phyloP scores from a whole-genome alignment of 176 grass and related monocot genomes.

The Cenchrus americanus region DNA sequence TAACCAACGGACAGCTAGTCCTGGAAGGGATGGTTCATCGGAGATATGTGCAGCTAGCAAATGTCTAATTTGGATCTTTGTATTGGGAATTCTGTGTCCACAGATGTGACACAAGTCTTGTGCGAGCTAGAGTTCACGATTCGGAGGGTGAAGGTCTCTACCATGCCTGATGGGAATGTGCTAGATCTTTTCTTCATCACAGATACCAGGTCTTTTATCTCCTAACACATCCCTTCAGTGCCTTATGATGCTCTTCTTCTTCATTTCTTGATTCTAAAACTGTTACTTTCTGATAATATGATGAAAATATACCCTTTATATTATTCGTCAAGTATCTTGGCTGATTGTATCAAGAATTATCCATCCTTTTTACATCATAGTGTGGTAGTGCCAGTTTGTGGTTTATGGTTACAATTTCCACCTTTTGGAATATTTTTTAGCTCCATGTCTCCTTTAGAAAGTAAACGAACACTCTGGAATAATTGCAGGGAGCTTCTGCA shows the following conservation, averaged over 20 bases:
- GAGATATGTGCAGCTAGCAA: not conserved
- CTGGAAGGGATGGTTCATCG: not conserved
- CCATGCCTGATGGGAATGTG: conserved; percentile 77
- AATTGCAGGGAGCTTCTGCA: conserved; percentile 75
- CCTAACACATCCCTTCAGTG: not conserved
- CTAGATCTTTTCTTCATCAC: conserved; percentile 91
- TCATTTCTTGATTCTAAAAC: not conserved
- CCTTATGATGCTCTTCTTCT: not conserved
- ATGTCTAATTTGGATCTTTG: not conserved
- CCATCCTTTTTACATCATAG: not conserved
- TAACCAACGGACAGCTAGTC: not conserved
- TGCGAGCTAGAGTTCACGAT: conserved; percentile 80
- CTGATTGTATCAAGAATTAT: not conserved
- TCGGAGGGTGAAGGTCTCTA: conserved; percentile 82
- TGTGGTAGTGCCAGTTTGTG: not conserved
- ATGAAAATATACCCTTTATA: not conserved
- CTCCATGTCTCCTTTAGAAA: not conserved
- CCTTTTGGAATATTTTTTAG: not conserved
- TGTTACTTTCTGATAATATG: not conserved
- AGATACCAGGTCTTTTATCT: conserved; percentile 61
- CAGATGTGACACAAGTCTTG: conserved; percentile 75
- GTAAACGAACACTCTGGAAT: not conserved
- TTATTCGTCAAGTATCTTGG: not conserved
- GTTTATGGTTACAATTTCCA: not conserved
- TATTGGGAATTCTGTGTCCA: conserved; percentile 40